These are phyloP conservation scores for Verticillium tricorpus DNA, from an alignment of 2,329 filamentous ascomycete genomes.

Conservation along the genomic window DNA sequence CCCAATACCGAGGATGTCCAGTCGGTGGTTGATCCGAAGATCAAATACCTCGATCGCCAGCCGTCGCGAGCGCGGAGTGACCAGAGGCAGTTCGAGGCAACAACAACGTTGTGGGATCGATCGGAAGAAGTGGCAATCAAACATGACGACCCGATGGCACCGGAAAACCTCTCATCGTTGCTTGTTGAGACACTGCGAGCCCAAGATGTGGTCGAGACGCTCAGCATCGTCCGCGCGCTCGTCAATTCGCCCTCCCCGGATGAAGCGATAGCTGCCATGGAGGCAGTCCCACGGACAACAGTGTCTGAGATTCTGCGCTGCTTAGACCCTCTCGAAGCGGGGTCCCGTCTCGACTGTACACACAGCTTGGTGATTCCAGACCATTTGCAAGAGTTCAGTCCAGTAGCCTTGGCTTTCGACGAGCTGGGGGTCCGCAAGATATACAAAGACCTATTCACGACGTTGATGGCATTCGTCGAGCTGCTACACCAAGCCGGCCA, in stretches of 20 bases:
- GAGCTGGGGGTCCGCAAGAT: conserved; percentile 38
- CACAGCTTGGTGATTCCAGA: conserved; percentile 31
- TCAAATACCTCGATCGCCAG: not conserved
- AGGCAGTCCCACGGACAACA: conserved; percentile 42
- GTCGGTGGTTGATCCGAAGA: not conserved
- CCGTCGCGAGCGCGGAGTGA: not conserved
- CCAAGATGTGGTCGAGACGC: not conserved
- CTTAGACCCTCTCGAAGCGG: conserved; percentile 53
- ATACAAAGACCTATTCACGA: conserved; percentile 30
- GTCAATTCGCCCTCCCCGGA: not conserved
- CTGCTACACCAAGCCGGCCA: conserved; percentile 23
- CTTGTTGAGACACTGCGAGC: not conserved
- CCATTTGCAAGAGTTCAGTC: conserved; percentile 35
- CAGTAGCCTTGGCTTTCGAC: conserved; percentile 32
- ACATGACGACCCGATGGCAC: not conserved
- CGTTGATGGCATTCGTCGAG: conserved; percentile 27
- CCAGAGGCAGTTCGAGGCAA: not conserved
- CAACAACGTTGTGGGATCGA: not conserved
- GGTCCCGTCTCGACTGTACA: conserved; percentile 43
- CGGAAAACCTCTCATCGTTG: not conserved
- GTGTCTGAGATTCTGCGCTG: conserved; percentile 61
- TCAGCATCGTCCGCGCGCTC: not conserved
- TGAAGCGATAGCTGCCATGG: conserved; percentile 3
- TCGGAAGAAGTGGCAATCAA: not conserved
- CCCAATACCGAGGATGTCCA: not conserved